Conservation (phyloP, 2,329 filamentous ascomycete species). For the Alternaria conjuncta region DNA sequence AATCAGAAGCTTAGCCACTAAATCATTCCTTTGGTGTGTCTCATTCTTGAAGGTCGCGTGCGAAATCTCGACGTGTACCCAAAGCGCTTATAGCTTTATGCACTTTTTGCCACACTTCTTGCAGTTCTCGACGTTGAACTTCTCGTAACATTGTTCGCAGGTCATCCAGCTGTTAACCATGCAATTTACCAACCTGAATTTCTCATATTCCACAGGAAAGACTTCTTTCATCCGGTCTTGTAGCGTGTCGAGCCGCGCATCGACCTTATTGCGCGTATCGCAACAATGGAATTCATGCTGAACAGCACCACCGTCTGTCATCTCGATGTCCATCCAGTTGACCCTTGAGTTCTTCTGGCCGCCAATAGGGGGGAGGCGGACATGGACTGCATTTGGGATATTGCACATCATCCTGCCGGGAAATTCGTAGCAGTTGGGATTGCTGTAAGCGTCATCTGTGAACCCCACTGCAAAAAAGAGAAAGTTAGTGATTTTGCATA, state of each 20-base stretch:
- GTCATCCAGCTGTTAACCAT: not conserved
- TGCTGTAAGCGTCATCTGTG: not conserved
- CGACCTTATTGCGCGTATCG: not conserved
- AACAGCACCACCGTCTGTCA: not conserved
- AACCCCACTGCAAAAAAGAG: not conserved
- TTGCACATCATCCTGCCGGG: not conserved
- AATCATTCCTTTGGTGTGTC: not conserved
- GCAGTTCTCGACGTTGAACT: not conserved
- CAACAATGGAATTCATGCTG: not conserved
- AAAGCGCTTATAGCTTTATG: not conserved
- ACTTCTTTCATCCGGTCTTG: not conserved
- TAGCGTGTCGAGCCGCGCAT: not conserved
- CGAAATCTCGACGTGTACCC: not conserved
- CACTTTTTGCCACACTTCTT: not conserved
- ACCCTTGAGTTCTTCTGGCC: not conserved
- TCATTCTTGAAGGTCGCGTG: not conserved
- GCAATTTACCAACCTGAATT: not conserved
- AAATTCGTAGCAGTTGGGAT: not conserved
- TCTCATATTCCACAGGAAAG: not conserved
- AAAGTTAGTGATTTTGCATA: not conserved
- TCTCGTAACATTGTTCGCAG: not conserved
- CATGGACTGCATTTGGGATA: not conserved
- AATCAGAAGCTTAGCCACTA: not conserved
- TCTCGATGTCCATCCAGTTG: not conserved
- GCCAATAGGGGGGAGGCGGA: not conserved